Percentiles rank a stretch among this genome's conserved stretches.
Conservation (phyloP, 2,329 filamentous ascomycete species). For the Clarireedia sp. region DNA sequence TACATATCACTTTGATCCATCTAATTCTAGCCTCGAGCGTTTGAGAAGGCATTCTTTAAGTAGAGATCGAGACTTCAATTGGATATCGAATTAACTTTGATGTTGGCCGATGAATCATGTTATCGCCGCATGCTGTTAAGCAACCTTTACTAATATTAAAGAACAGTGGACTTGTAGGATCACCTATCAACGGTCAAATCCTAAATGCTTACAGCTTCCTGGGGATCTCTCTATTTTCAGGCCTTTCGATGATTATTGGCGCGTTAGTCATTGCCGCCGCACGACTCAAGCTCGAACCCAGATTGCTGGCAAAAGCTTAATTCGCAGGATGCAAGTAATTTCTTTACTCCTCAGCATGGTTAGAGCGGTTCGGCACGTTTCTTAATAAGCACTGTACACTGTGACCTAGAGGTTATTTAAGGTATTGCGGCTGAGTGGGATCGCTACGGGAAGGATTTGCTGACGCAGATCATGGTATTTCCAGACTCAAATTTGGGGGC, state of each 20-base stretch:
- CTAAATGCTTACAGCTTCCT: slow-evolving; percentile 15
- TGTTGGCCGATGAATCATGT: too few species aligned
- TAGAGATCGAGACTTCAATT: too few species aligned
- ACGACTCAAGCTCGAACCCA: slow-evolving; percentile 11
- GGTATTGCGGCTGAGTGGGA: not conserved
- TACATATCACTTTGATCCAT: not conserved
- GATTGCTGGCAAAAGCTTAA: slow-evolving; percentile 13
- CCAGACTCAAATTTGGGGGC: too few species aligned
- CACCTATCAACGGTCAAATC: slow-evolving; percentile 21
- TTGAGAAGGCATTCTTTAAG: too few species aligned
- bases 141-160: not conserved
- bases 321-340: not conserved
- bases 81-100: too few species aligned
- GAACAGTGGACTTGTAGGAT: slow-evolving; percentile 17
- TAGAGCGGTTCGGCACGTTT: not conserved
- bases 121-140: too few species aligned
- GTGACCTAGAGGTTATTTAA: not conserved
- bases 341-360: not conserved
- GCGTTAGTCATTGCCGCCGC: slow-evolving; percentile 13
- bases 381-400: not conserved
- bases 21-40: not conserved
- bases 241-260: slow-evolving; percentile 18
- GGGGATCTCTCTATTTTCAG: slow-evolving; percentile 20
- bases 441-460: not conserved
- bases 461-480: too few species aligned